A percentile compares a stretch with the other conserved stretches of the same genome.
Evolutionary conservation across 495 filamentous ascomycete species (phyloP).

Genomic region (Clavariopsis aquatica): DNA sequence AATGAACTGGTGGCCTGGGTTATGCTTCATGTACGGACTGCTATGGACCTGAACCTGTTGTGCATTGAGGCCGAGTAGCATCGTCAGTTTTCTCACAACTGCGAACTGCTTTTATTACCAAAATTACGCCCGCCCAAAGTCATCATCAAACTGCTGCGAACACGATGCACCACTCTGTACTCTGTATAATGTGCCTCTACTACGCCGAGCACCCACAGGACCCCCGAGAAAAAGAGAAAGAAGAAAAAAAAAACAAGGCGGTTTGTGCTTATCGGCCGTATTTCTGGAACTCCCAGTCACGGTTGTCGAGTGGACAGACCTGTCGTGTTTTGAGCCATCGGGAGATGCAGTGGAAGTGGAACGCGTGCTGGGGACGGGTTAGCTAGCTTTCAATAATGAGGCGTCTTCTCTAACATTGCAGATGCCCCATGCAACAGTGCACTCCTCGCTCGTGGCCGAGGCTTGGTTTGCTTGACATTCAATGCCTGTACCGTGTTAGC

Average conservation of each 20-base stretch:
- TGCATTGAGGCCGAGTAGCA: not conserved
- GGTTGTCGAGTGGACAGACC: conserved; percentile 96
- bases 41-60: not conserved
- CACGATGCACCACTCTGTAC: not conserved
- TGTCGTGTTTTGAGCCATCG: conserved; percentile 99
- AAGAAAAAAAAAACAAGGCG: too few relatives aligned
- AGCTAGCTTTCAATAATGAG: conserved; percentile 11
- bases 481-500: conserved; percentile 66
- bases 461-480: conserved; percentile 99
- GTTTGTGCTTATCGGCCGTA: conserved; percentile 69
- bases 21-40: not conserved
- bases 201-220: too few relatives aligned
- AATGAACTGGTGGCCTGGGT: not conserved
- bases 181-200: not conserved
- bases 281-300: conserved; percentile 99
- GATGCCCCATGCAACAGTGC: conserved; percentile 98
- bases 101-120: not conserved
- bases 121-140: not conserved
- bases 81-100: not conserved
- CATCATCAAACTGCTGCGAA: not conserved
- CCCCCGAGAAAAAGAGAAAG: too few relatives aligned
- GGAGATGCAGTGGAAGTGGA: conserved; percentile 99
- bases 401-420: conserved; percentile 75
- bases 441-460: conserved; percentile 94
- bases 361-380: conserved; percentile 72